Evolutionary conservation across 148 eudicot genomes (phyloP).

Genomic region (Drosera capensis): DNA sequence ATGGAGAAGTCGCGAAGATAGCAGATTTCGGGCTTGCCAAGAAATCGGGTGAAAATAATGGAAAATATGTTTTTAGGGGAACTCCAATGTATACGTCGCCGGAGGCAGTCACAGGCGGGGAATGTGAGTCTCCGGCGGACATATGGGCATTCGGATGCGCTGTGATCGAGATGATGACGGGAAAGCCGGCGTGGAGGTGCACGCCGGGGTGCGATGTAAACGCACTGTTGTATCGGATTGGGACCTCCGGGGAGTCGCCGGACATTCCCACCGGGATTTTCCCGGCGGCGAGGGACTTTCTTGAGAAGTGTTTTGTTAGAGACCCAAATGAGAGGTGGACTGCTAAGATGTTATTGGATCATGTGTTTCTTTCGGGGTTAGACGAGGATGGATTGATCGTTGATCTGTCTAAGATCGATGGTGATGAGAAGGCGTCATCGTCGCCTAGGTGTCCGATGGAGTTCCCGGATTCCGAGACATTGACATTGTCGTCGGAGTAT

Average conservation of each 20-base stretch:
- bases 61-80: slow-evolving; percentile 40
- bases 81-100: slow-evolving; percentile 95
- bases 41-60: slow-evolving; percentile 6
- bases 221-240: slow-evolving; percentile 42
- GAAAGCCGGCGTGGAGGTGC: slow-evolving; percentile 27
- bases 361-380: slow-evolving; percentile 39
- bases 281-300: slow-evolving; percentile 50
- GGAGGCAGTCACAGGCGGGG: slow-evolving; percentile 43
- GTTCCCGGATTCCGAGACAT: slow-evolving; percentile 32
- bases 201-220: slow-evolving; percentile 28
- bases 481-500: slow-evolving; percentile 4
- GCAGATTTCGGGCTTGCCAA: slow-evolving; percentile 82
- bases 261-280: slow-evolving; percentile 40
- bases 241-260: slow-evolving; percentile 43
- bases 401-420: slow-evolving; percentile 4
- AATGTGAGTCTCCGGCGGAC: slow-evolving; percentile 44
- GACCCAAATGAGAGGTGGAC: slow-evolving; percentile 65
- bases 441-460: slow-evolving; percentile 75
- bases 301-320: slow-evolving; percentile 39
- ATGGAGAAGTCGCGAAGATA: slow-evolving; percentile 31
- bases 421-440: slow-evolving; percentile 3
- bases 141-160: slow-evolving; percentile 82
- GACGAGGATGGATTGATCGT: slow-evolving; percentile 7
- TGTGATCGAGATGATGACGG: slow-evolving; percentile 51
- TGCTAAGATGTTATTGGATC: slow-evolving; percentile 57